phyloP scores from a whole-genome alignment of 257 asterid genomes.

The Nicotiana otophora region DNA sequence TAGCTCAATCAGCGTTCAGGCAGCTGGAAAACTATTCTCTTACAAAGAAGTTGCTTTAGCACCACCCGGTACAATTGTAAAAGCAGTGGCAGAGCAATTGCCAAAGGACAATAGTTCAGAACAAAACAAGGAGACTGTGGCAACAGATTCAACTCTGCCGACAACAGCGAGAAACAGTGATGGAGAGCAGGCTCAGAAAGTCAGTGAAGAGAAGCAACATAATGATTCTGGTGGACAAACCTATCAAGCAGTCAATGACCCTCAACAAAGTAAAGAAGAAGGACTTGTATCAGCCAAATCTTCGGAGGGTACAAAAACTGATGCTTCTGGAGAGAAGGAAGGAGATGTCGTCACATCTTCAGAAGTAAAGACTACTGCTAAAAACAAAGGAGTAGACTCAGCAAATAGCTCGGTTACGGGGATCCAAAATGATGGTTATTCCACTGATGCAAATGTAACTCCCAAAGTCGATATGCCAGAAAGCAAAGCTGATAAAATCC shows the following conservation, averaged over 20 bases:
- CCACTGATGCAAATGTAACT: constrained; percentile 18
- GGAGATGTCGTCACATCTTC: constrained; percentile 13
- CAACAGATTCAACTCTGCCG: constrained; percentile 12
- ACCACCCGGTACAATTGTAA: constrained; percentile 81
- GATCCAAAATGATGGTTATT: constrained; percentile 21
- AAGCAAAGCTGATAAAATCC: constrained; percentile 14
- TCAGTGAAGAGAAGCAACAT: constrained; percentile 25
- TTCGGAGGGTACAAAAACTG: constrained; percentile 16
- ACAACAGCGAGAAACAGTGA: constrained; percentile 9
- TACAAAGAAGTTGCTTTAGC: constrained; percentile 92
- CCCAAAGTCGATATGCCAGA: constrained; percentile 20
- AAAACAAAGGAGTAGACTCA: constrained; percentile 22
- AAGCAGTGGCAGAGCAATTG: constrained; percentile 54
- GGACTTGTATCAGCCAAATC: constrained; percentile 2
- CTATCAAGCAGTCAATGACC: constrained; percentile 14
- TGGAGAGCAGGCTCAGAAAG: constrained; percentile 23
- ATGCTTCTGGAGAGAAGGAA: constrained; percentile 28
- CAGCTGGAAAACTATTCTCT: constrained; percentile 70
- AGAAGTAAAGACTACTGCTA: constrained; percentile 23
- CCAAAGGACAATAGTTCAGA: constrained; percentile 34
- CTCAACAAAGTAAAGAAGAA: constrained; percentile 22
- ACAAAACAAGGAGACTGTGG: constrained; percentile 27
- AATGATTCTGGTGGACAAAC: constrained; percentile 20
- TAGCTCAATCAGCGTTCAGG: constrained; percentile 60
- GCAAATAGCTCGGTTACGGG: constrained; percentile 16